Evolutionary conservation across 306 rosid genomes (phyloP), one percentile per base, ranked within the genome.

Genomic region (Fragaria iinumae): DNA sequence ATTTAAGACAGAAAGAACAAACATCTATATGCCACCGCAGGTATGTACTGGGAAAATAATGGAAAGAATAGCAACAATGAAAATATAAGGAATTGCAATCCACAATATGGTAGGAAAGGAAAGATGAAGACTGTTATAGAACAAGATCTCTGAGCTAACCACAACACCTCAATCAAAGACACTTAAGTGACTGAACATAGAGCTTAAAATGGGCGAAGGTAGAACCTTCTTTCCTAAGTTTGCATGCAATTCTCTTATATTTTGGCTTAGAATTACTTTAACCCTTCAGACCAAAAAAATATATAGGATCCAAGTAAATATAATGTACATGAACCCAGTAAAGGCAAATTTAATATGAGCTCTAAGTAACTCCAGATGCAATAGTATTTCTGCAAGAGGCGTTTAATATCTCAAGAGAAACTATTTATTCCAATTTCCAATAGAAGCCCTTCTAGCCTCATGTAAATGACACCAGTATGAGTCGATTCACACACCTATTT

Each of bases 401-500:
- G 34, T 72, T 72, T 44, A 72, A 53, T 50, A n/a, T 4, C n/a
- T 5, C 3, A 25, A n/a, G 13, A 6, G 36, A 1, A 34, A 72
- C 27, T 29, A 13, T 9, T 29, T 55, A 70, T 29, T 50, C 9
- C 57, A 17, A 0, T 71, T 29, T 18, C 27, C 9, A 16, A 32
- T 10, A 29, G 65, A 11, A 53, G 34, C 67, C 16, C 6, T n/a
- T 4, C 23, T 50, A 34, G 63, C 39, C 34, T 17, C 71, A 47
- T 5, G 4, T 32, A 25, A 11, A 32, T 1, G 2, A 27, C 2
- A 74, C 55, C 5, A 57, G 44, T 48, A 57, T 11, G 39, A 78
- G 45, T 4, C 10, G 36, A 65, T 73, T 77, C 60, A 69, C 3
- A 13, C 60, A 75, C 85, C 94, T 93, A 55, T 45, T 62, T n/a